Evolutionary conservation across 2,329 filamentous ascomycete species (phyloP).

Genomic region (Penicillium olsonii): DNA sequence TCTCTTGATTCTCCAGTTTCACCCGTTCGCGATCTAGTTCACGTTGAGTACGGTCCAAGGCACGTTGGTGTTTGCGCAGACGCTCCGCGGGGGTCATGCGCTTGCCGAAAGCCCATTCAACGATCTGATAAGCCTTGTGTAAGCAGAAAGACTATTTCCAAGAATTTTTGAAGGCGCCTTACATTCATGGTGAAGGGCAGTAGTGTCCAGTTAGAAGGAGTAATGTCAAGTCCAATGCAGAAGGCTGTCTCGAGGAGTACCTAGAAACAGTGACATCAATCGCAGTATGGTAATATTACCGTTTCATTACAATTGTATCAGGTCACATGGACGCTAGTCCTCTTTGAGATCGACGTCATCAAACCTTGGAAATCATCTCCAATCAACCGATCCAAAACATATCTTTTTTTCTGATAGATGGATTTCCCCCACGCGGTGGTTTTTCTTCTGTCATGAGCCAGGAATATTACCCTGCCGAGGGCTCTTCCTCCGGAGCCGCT

Average conservation of each 20-base stretch:
- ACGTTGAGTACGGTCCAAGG: constrained; percentile 94
- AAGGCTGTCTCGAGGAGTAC: constrained; percentile 6
- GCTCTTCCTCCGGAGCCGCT: constrained; percentile 36
- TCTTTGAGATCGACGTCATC: constrained; percentile 23
- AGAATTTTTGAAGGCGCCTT: constrained; percentile 16
- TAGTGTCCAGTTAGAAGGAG: constrained; percentile 1
- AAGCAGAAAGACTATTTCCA: background rate
- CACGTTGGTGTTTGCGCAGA: constrained; percentile 76
- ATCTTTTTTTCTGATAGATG: constrained; percentile 14
- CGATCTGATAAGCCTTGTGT: constrained; percentile 62
- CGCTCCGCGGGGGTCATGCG: constrained; percentile 87
- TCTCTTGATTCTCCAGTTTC: constrained; percentile 98
- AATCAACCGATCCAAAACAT: constrained; percentile 16
- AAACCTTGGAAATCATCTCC: constrained; percentile 24
- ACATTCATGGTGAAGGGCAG: constrained; percentile 42
- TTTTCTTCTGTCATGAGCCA: constrained; percentile 42
- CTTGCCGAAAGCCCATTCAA: constrained; percentile 99
- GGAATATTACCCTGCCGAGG: constrained; percentile 41
- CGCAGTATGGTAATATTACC: constrained; percentile 15
- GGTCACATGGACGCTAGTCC: constrained; percentile 32
- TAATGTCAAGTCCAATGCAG: constrained; percentile 7
- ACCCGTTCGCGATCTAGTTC: constrained; percentile 92
- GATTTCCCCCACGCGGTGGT: constrained; percentile 12
- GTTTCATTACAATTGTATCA: constrained; percentile 13
- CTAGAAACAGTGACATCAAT: constrained; percentile 30